Evolutionary conservation across 345 rosid genomes (phyloP).

Genomic region (Eucalyptus virginea): DNA sequence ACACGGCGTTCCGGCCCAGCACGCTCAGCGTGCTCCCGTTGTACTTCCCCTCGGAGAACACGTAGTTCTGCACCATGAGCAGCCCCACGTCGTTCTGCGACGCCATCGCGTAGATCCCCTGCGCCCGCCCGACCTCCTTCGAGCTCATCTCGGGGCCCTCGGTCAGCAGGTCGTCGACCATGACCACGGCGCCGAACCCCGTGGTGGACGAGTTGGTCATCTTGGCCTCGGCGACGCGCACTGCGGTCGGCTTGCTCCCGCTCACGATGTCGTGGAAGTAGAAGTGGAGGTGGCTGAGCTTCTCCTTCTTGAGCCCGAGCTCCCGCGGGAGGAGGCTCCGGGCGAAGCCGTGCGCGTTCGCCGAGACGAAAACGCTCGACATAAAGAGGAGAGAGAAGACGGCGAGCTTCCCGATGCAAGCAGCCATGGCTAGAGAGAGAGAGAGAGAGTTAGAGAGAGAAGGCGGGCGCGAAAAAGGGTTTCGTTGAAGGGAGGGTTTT

Average conservation of each 20-base stretch:
- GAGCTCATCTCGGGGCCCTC: conserved; percentile 27
- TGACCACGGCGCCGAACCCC: conserved; percentile 23
- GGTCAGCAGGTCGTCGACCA: conserved; percentile 47
- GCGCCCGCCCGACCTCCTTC: conserved; percentile 39
- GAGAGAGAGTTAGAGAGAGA: not conserved
- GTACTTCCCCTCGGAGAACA: conserved; percentile 44
- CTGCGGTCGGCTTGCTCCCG: conserved; percentile 27
- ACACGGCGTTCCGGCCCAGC: conserved; percentile 29
- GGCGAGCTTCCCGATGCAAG: not conserved
- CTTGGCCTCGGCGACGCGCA: conserved; percentile 17
- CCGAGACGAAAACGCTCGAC: not conserved
- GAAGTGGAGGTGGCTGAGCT: conserved; percentile 38
- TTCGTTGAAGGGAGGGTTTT: not conserved
- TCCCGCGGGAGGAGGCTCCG: not conserved
- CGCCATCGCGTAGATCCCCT: conserved; percentile 36
- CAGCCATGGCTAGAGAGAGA: not conserved
- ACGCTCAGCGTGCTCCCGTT: conserved; percentile 44
- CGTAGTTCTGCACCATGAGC: conserved; percentile 39
- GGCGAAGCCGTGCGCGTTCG: conserved; percentile 7
- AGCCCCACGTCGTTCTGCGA: conserved; percentile 14
- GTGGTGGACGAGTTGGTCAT: conserved; percentile 6
- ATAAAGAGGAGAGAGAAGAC: not conserved
- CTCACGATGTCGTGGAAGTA: conserved; percentile 45
- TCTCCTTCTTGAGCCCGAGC: conserved; percentile 16
- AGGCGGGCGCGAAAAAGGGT: not conserved